These are phyloP conservation scores for Ophiostoma montium DNA, from an alignment of 2,329 filamentous ascomycete species.

Conservation along the genomic window DNA sequence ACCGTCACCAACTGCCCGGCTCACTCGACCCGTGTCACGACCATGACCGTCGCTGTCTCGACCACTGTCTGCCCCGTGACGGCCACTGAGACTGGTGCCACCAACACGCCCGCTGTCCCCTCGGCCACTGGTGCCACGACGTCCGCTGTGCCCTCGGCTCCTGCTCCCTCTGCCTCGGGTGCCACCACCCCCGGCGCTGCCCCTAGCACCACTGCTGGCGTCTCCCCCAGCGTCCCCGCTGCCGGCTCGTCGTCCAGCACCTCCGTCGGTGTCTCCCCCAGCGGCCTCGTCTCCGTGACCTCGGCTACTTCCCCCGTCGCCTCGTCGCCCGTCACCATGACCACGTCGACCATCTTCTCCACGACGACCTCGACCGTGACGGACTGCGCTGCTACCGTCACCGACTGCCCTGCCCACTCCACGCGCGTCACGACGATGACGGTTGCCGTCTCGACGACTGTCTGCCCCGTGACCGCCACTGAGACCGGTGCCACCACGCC, in stretches of 20 bases:
- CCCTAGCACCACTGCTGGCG: neutral
- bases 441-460: slow-evolving; percentile 42
- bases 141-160: too few relatives aligned
- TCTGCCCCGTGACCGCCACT: slow-evolving; percentile 47
- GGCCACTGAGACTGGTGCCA: slow-evolving; percentile 37
- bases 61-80: slow-evolving; percentile 49
- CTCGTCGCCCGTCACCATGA: slow-evolving; percentile 10
- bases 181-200: neutral
- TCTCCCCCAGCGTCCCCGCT: neutral
- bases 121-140: neutral
- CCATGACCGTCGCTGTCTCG: slow-evolving; percentile 39
- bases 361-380: slow-evolving; percentile 36
- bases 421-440: slow-evolving; percentile 35
- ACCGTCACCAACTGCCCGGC: slow-evolving; percentile 37
- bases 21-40: slow-evolving; percentile 27
- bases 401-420: slow-evolving; percentile 36
- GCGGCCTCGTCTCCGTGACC: neutral
- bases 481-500: slow-evolving; percentile 30
- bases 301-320: neutral
- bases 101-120: neutral
- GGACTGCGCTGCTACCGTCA: slow-evolving; percentile 30
- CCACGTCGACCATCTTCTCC: slow-evolving; percentile 28
- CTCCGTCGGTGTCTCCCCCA: neutral
- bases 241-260: neutral
- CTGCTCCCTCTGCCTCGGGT: neutral